Conservation (phyloP, 441 rosid species). For the Melastoma candidum region DNA sequence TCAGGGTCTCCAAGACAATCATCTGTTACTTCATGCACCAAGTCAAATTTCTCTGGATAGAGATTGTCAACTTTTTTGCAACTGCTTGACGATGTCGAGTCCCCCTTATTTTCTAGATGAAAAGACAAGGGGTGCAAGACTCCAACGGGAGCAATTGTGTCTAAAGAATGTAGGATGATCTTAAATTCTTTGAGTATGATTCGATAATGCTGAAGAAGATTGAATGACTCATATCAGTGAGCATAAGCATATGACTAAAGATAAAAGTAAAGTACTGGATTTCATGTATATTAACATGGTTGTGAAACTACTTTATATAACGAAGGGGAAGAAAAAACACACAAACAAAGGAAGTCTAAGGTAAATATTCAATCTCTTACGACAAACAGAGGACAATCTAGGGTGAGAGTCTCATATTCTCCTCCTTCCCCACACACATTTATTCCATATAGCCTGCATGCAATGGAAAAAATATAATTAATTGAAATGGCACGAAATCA, state of each 20-base stretch:
- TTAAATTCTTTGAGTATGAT: slow-evolving; percentile 73
- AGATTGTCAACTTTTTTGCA: slow-evolving; percentile 15
- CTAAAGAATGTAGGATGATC: slow-evolving; percentile 67
- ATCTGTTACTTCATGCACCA: slow-evolving; percentile 56
- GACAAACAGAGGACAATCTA: slow-evolving; percentile 87
- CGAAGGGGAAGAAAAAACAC: no score
- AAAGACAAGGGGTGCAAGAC: slow-evolving; percentile 68
- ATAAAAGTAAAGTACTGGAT: slow-evolving; percentile 5
- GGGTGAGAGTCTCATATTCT: slow-evolving; percentile 90
- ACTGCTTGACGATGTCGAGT: slow-evolving; percentile 16
- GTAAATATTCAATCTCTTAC: slow-evolving; percentile 30
- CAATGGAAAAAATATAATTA: no score
- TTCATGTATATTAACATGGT: neutral
- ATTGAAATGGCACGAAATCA: no score
- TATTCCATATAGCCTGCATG: slow-evolving; percentile 64
- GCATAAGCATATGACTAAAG: neutral
- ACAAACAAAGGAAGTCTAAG: neutral
- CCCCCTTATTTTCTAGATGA: slow-evolving; percentile 61
- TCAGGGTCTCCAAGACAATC: slow-evolving; percentile 29
- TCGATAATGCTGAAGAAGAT: slow-evolving; percentile 52
- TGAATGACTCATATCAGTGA: neutral
- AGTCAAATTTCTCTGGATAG: slow-evolving; percentile 25
- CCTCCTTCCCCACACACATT: slow-evolving; percentile 99
- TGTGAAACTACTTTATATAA: no score
- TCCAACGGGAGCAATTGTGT: slow-evolving; percentile 90